A percentile compares a stretch with the other conserved stretches of the same genome.
phyloP scores from a whole-genome alignment of 75 land plant genomes.

The Cunninghamia lanceolata region DNA sequence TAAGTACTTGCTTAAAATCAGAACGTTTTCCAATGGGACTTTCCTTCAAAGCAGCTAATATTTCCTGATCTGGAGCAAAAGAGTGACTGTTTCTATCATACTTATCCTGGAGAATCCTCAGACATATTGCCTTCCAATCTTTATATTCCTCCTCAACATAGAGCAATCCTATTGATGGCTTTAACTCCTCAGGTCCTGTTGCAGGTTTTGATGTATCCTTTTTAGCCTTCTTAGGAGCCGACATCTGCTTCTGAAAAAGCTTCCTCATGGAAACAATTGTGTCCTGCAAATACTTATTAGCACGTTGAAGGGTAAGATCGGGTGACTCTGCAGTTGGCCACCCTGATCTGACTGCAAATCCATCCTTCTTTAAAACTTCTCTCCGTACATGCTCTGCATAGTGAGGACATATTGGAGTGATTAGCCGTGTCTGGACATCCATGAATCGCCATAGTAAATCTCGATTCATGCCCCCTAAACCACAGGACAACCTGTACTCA shows the following conservation, averaged over 20 bases:
- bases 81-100: slow-evolving; percentile 26
- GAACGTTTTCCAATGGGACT: slow-evolving; percentile 46
- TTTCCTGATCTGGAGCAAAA: slow-evolving; percentile 62
- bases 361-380: slow-evolving; percentile 15
- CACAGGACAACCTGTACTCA: slow-evolving; percentile 84
- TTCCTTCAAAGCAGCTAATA: slow-evolving; percentile 40
- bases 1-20: slow-evolving; percentile 65
- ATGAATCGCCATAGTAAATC: slow-evolving; percentile 71
- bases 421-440: slow-evolving; percentile 87
- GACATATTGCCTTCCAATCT: slow-evolving; percentile 71
- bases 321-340: slow-evolving; percentile 61
- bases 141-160: slow-evolving; percentile 29
- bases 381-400: slow-evolving; percentile 87
- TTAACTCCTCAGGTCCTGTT: slow-evolving; percentile 25
- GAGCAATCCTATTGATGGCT: slow-evolving; percentile 37
- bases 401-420: slow-evolving; percentile 83
- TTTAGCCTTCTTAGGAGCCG: no score
- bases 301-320: slow-evolving; percentile 61
- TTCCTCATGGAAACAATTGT: no score
- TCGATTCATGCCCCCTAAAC: slow-evolving; percentile 68
- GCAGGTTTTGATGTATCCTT: slow-evolving; percentile 22
- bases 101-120: slow-evolving; percentile 56
- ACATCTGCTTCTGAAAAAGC: no score
- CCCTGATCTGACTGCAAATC: no score
- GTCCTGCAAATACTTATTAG: slow-evolving; percentile 47